A percentile compares a stretch with the other conserved stretches of the same genome.
phyloP scores from a whole-genome alignment of 768 basidiomycete species.

The Cytidiella melzeri region DNA sequence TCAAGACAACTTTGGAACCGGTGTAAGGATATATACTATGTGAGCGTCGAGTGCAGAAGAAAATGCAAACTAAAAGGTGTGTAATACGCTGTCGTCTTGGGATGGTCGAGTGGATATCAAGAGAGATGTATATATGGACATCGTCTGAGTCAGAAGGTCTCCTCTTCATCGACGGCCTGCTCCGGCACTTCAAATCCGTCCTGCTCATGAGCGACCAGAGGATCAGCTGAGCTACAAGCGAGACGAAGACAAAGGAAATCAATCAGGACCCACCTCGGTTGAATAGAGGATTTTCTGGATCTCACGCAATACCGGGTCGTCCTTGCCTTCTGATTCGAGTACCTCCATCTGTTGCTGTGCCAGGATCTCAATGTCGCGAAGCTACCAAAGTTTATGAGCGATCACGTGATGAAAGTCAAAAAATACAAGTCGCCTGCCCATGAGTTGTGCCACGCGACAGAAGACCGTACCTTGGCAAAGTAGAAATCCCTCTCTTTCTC shows the following conservation, averaged over 20 bases:
- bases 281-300: constrained; percentile 93
- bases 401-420: constrained; percentile 9
- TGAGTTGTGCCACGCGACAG: not conserved
- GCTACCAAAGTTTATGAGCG: constrained; percentile 36
- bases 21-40: not conserved
- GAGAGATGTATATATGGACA: not conserved
- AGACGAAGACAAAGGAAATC: not conserved
- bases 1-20: too few species aligned
- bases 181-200: constrained; percentile 94
- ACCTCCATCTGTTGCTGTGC: constrained; percentile 74
- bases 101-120: not conserved
- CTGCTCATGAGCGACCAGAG: constrained; percentile 32
- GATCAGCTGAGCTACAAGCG: not conserved
- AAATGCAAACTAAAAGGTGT: not conserved
- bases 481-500: constrained; percentile 99
- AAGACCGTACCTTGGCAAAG: constrained; percentile 81
- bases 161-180: constrained; percentile 65
- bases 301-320: constrained; percentile 57
- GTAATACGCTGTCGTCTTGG: not conserved
- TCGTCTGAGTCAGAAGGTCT: constrained; percentile 51
- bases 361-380: constrained; percentile 93
- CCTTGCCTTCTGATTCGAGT: constrained; percentile 49
- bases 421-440: not conserved
- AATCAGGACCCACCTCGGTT: constrained; percentile 65
- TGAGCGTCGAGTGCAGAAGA: not conserved